phyloP scores from a whole-genome alignment of 495 filamentous ascomycete species.

The Penicillium psychrofluorescens region DNA sequence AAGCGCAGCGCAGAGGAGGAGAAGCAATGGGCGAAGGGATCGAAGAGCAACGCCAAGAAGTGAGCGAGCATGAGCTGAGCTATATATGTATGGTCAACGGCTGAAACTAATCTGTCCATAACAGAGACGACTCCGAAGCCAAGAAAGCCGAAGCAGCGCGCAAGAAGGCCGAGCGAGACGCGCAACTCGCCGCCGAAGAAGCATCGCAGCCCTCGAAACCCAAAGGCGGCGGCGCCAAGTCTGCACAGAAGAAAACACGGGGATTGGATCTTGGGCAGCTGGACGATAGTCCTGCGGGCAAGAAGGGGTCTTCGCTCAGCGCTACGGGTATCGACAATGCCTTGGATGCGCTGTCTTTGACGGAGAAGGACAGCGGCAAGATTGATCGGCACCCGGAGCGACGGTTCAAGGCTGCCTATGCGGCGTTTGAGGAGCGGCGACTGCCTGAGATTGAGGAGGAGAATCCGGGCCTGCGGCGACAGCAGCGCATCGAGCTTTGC shows the following conservation, averaged over 20 bases:
- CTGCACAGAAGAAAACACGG: conserved; percentile 58
- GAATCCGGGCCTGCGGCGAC: conserved; percentile 63
- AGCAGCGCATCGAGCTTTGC: conserved; percentile 74
- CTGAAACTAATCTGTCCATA: background rate
- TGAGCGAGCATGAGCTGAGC: conserved; percentile 30
- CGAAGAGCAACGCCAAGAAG: conserved; percentile 82
- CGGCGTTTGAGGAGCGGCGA: conserved; percentile 77
- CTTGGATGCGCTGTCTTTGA: conserved; percentile 71
- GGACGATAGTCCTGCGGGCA: conserved; percentile 41
- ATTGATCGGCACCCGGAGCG: conserved; percentile 82
- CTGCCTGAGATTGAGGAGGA: conserved; percentile 80
- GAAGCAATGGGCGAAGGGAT: conserved; percentile 74
- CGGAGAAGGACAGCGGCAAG: conserved; percentile 47
- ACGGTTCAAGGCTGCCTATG: conserved; percentile 79
- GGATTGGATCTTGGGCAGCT: conserved; percentile 66
- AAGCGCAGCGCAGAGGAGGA: conserved; percentile 64
- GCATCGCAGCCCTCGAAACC: conserved; percentile 47
- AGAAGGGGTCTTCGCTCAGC: conserved; percentile 51
- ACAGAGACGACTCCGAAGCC: conserved; percentile 72
- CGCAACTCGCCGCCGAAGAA: conserved; percentile 79
- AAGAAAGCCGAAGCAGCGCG: conserved; percentile 81
- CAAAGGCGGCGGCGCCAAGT: conserved; percentile 54
- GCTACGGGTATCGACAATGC: conserved; percentile 87
- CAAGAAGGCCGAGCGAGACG: conserved; percentile 84
- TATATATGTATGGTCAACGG: no score